These are phyloP conservation scores for Aristolochia fimbriata DNA, from an alignment of 164 flowering plant species.

Conservation along the genomic window DNA sequence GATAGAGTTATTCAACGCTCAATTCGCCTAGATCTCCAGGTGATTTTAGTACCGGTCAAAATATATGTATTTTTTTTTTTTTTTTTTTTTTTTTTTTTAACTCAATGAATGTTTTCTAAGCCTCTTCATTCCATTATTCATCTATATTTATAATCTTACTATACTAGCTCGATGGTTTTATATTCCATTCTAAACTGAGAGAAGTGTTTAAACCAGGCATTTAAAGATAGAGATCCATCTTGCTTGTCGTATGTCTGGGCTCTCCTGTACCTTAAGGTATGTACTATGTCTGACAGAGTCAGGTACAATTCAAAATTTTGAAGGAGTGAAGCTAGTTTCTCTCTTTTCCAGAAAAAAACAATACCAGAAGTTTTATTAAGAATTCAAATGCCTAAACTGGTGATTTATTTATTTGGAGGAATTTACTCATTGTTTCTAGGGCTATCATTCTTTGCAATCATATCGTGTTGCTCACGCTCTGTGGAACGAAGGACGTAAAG, in stretches of 20 bases:
- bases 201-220: conserved; percentile 42
- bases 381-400: too few species aligned
- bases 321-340: too few species aligned
- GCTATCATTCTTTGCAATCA: conserved; percentile 75
- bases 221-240: conserved; percentile 81
- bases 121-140: neutral
- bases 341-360: too few species aligned
- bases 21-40: conserved; percentile 78
- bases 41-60: conserved; percentile 14
- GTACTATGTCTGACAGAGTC: neutral
- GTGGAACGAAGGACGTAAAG: conserved; percentile 71
- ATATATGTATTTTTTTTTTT: conserved; percentile 8
- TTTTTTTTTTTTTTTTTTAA: too few species aligned
- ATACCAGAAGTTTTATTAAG: too few species aligned
- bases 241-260: conserved; percentile 74
- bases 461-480: conserved; percentile 71
- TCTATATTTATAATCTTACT: neutral
- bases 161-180: neutral
- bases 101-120: neutral
- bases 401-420: neutral
- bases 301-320: too few species aligned
- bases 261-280: conserved; percentile 69
- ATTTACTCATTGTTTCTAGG: conserved; percentile 27
- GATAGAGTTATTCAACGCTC: conserved; percentile 57
- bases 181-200: neutral